A percentile compares a stretch with the other conserved stretches of the same genome.
Conservation (phyloP, 139 green algal species). For the Edaphochlamys debaryana region DNA sequence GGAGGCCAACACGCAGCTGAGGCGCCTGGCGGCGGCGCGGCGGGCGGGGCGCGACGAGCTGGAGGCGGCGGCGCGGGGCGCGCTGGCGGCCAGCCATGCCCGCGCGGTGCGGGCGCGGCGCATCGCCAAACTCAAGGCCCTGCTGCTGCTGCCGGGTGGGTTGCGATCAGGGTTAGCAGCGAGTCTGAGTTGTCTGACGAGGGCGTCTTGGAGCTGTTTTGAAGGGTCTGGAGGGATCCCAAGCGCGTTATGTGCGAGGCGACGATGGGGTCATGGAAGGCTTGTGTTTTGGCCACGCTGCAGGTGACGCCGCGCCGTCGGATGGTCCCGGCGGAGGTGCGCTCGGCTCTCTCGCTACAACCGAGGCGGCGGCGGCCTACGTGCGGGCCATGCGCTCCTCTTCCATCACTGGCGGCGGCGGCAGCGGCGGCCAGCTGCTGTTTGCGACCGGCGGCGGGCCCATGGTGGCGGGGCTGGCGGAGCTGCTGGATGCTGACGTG, state of each 20-base stretch:
- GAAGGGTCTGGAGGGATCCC: too few species aligned
- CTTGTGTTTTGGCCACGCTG: too few species aligned
- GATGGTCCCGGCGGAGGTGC: too few species aligned
- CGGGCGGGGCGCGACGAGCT: not conserved
- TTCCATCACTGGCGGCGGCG: too few species aligned
- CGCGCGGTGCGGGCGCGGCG: constrained; percentile 55
- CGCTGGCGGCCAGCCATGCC: constrained; percentile 41
- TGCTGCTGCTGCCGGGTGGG: constrained; percentile 13
- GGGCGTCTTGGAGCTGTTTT: too few species aligned
- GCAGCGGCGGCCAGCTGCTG: not conserved
- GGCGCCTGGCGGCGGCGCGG: constrained; percentile 8
- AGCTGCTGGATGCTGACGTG: constrained; percentile 36
- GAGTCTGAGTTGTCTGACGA: too few species aligned
- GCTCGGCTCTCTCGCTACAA: too few species aligned
- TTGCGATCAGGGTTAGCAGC: too few species aligned
- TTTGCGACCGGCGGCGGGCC: constrained; percentile 2
- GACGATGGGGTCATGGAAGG: too few species aligned
- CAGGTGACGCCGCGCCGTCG: too few species aligned
- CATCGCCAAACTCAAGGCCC: constrained; percentile 68
- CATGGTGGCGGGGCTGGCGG: constrained; percentile 15
- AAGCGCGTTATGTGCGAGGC: too few species aligned
- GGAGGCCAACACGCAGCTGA: not conserved
- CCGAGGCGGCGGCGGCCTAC: not conserved
- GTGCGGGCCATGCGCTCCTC: not conserved
- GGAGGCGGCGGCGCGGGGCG: constrained; percentile 50